Conservation (phyloP, 2,329 filamentous ascomycete genomes). For the Botrytis squamosa region DNA sequence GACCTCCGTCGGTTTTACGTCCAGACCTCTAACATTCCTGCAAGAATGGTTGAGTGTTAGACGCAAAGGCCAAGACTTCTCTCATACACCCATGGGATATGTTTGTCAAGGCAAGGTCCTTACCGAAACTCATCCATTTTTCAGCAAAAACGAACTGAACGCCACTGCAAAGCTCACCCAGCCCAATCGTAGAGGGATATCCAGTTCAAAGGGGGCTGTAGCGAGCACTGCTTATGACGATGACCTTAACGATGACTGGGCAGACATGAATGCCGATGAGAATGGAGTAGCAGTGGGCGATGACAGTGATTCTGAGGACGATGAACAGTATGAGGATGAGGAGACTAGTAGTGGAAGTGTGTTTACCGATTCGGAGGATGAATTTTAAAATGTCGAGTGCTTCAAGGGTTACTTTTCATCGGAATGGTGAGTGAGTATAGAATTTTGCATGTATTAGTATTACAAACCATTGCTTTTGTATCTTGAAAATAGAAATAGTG, state of each 20-base stretch:
- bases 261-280: not conserved
- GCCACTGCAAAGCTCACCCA: not conserved
- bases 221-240: not conserved
- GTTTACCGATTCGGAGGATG: not conserved
- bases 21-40: conserved; percentile 48
- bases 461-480: not conserved
- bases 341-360: not conserved
- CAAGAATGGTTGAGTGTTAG: conserved; percentile 57
- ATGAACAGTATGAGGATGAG: not conserved
- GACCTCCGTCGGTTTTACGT: conserved; percentile 32
- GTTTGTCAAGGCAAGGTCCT: conserved; percentile 44
- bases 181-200: not conserved
- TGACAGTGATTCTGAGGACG: not conserved
- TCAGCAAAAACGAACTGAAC: conserved; percentile 34
- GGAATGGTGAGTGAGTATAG: not conserved
- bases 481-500: not conserved
- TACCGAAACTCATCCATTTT: conserved; percentile 51
- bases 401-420: not conserved
- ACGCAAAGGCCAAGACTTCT: conserved; percentile 55
- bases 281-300: not conserved
- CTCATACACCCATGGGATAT: conserved; percentile 57
- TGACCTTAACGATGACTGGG: conserved; percentile 4
- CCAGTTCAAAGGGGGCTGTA: not conserved
- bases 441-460: not conserved
- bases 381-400: not conserved